phyloP scores from a whole-genome alignment of 73 alveolate species.

The Paramecium octaurelia region DNA sequence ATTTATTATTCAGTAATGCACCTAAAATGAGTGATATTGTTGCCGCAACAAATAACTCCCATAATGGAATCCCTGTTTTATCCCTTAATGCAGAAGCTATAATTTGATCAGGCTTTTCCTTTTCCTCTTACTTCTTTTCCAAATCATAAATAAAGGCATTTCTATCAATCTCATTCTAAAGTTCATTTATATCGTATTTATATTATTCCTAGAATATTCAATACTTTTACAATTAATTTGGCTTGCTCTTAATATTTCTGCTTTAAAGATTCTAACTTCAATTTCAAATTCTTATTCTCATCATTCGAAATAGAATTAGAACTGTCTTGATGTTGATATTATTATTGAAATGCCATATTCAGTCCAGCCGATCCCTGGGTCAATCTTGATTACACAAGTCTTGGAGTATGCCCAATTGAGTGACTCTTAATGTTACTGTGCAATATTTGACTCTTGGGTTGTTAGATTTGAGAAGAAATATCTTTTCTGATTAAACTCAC shows the following conservation, averaged over 20 bases:
- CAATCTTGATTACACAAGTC: background rate
- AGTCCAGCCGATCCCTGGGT: background rate
- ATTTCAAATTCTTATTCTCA: background rate
- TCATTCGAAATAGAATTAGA: background rate
- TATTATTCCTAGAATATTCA: background rate
- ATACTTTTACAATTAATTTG: background rate
- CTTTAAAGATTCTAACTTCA: background rate
- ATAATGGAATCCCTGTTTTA: background rate
- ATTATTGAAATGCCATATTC: background rate
- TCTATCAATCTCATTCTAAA: background rate
- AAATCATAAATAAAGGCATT: constrained; percentile 1
- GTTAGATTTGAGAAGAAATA: background rate
- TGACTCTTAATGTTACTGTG: background rate
- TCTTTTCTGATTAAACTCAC: background rate
- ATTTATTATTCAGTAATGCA: background rate
- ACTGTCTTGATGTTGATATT: background rate
- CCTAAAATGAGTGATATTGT: background rate
- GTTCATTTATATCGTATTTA: background rate
- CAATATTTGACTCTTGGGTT: background rate
- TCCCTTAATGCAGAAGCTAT: background rate
- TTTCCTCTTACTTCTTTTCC: background rate
- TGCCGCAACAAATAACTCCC: background rate
- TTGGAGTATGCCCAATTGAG: background rate
- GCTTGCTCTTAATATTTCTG: background rate
- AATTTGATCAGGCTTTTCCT: background rate